Evolutionary conservation across 2,329 filamentous ascomycete species (phyloP).

Genomic region (Aspergillus alliaceus): DNA sequence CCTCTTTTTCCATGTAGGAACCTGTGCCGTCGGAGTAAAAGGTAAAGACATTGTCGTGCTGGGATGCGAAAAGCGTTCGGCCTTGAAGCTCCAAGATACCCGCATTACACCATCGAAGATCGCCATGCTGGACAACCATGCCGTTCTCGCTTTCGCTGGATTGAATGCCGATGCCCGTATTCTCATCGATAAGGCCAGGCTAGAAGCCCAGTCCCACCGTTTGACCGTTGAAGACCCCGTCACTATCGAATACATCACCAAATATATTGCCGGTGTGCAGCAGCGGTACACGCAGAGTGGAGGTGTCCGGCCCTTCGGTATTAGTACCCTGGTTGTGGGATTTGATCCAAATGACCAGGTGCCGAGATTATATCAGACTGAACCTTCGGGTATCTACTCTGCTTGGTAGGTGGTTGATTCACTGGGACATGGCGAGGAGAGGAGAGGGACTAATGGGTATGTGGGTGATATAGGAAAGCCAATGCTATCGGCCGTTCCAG

Average conservation of each 20-base stretch:
- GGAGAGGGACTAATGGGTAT: slow-evolving; percentile 8
- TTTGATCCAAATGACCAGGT: slow-evolving; percentile 91
- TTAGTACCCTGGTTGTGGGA: slow-evolving; percentile 96
- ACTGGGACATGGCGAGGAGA: background rate
- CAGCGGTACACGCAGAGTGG: slow-evolving; percentile 98
- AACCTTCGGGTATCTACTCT: slow-evolving; percentile 99
- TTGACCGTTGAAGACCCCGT: slow-evolving; percentile 96
- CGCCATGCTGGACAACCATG: slow-evolving; percentile 90
- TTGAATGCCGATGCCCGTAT: slow-evolving; percentile 98
- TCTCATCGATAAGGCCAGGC: slow-evolving; percentile 93
- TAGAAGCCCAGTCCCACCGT: slow-evolving; percentile 96
- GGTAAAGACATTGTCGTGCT: slow-evolving; percentile 91
- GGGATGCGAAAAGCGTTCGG: slow-evolving; percentile 97
- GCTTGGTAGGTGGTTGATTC: slow-evolving; percentile 69
- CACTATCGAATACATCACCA: slow-evolving; percentile 98
- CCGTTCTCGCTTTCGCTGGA: slow-evolving; percentile 94
- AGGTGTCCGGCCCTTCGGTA: slow-evolving; percentile 97
- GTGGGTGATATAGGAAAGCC: slow-evolving; percentile 72
- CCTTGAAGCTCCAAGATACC: slow-evolving; percentile 99
- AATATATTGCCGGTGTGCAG: slow-evolving; percentile 96
- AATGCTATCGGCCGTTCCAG: slow-evolving; percentile 97
- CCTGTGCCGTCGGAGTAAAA: slow-evolving; percentile 97
- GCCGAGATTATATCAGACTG: slow-evolving; percentile 93
- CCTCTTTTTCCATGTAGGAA: slow-evolving; percentile 58
- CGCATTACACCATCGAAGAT: slow-evolving; percentile 99